Conservation (phyloP, 306 rosid species). For the Potentilla sterilis region DNA sequence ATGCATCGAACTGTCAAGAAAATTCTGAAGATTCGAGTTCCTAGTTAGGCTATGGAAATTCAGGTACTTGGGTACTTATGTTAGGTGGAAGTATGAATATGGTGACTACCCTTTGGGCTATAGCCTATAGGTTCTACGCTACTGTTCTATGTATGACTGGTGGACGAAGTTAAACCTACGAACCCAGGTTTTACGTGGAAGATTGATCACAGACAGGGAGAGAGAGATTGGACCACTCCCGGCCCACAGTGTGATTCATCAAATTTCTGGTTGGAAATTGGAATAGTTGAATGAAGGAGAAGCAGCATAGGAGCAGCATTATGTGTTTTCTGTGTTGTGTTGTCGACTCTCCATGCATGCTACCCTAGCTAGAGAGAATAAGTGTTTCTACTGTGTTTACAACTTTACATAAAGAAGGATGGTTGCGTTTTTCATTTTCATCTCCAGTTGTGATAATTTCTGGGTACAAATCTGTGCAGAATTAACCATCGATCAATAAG, state of each 20-base stretch:
- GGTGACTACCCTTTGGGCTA: not conserved
- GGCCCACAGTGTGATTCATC: not conserved
- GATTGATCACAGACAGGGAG: not conserved
- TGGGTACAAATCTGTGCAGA: not conserved
- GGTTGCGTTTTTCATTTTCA: not conserved
- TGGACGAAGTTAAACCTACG: not conserved
- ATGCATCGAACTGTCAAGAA: not conserved
- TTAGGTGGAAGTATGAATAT: not conserved
- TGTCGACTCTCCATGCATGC: not conserved
- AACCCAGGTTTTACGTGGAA: slow-evolving; percentile 15
- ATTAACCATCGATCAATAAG: not conserved
- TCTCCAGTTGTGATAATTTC: not conserved
- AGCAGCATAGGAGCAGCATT: not conserved
- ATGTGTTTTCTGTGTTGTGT: not conserved
- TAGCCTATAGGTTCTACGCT: too few species aligned
- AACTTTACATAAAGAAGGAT: not conserved
- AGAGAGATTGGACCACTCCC: not conserved
- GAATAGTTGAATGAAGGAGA: not conserved
- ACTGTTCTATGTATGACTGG: not conserved
- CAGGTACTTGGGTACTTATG: not conserved
- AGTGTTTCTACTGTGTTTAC: not conserved
- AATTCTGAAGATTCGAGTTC: not conserved
- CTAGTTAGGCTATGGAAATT: not conserved
- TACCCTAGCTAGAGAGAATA: not conserved
- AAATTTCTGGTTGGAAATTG: not conserved